These are phyloP conservation scores for Tubosaeta sp. DNA, from an alignment of 768 basidiomycete genomes.

Conservation along the genomic window DNA sequence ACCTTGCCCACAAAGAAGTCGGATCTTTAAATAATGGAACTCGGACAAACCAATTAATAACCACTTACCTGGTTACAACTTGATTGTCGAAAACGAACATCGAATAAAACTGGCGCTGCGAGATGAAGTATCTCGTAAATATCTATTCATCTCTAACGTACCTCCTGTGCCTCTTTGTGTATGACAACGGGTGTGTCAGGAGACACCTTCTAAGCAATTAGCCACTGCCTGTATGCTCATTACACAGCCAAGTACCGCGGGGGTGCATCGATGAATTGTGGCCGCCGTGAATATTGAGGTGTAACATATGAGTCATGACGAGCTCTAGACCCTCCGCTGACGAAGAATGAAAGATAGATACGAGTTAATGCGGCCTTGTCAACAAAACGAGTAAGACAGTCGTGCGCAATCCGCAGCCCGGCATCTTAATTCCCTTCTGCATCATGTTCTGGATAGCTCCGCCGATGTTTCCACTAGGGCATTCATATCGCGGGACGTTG, in stretches of 20 bases:
- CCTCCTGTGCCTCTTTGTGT: background rate
- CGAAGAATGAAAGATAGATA: slow-evolving; percentile 1
- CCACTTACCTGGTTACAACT: no score
- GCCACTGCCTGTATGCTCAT: background rate
- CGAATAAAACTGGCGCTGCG: background rate
- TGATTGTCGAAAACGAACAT: no score
- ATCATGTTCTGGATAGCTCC: slow-evolving; percentile 1
- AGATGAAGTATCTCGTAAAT: background rate
- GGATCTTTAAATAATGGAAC: no score
- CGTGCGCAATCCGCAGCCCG: background rate
- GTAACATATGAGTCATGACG: no score
- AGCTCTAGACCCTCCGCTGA: background rate
- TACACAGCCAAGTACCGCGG: background rate
- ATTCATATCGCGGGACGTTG: slow-evolving; percentile 17
- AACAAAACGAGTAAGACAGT: background rate
- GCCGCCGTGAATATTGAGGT: no score
- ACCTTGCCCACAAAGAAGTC: no score
- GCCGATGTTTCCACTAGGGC: slow-evolving; percentile 9
- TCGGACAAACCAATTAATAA: no score
- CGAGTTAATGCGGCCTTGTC: background rate
- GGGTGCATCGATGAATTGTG: no score
- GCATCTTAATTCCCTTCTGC: background rate
- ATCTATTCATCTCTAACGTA: background rate
- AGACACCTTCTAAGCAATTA: background rate
- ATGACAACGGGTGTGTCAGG: background rate